phyloP scores from a whole-genome alignment of 371 early-diverging fungal species.

The Mucor mucedo region DNA sequence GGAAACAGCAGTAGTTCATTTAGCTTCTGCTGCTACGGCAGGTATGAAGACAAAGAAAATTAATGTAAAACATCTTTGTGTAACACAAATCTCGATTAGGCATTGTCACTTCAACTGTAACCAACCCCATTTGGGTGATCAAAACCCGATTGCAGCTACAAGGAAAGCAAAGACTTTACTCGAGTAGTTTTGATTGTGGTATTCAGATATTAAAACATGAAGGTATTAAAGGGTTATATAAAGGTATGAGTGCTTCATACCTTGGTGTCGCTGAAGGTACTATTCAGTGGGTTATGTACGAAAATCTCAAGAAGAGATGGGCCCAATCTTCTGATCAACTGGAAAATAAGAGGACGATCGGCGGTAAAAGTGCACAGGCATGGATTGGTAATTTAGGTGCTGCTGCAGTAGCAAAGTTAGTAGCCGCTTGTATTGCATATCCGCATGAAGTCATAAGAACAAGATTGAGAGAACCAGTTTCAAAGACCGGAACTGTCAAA shows the following conservation, averaged over 20 bases:
- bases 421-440: conserved; percentile 88
- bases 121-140: conserved; percentile 97
- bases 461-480: conserved; percentile 78
- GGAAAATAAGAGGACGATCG: conserved; percentile 22
- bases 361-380: conserved; percentile 38
- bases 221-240: conserved; percentile 84
- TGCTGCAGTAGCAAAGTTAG: conserved; percentile 87
- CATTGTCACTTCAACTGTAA: conserved; percentile 76
- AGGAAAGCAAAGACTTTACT: conserved; percentile 40
- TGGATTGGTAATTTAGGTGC: conserved; percentile 84
- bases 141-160: conserved; percentile 95
- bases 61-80: neutral
- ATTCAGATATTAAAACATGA: conserved; percentile 73
- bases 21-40: conserved; percentile 84
- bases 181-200: conserved; percentile 76
- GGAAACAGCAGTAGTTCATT: conserved; percentile 84
- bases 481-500: conserved; percentile 63
- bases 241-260: conserved; percentile 90
- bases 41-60: conserved; percentile 44
- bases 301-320: conserved; percentile 75
- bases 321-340: conserved; percentile 2
- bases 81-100: conserved; percentile 25
- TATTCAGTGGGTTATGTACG: conserved; percentile 94
- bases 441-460: conserved; percentile 78
- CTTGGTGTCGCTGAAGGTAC: conserved; percentile 86